A percentile compares a stretch with the other conserved stretches of the same genome.
phyloP scores from a whole-genome alignment of 345 rosid genomes.

The Citrus mangshanensis region DNA sequence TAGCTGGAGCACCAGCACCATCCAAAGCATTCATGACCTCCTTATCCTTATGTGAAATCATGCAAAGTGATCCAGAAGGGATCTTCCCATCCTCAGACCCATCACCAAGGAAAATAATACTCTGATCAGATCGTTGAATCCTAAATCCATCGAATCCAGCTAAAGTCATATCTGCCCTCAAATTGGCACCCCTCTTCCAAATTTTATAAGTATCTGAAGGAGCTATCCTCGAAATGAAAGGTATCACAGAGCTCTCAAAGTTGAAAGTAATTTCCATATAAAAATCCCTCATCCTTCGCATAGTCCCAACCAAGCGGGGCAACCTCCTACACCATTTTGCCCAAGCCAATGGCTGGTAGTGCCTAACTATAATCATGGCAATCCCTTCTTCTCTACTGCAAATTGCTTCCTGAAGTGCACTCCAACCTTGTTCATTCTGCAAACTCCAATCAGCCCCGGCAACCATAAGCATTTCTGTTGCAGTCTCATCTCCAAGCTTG shows the following conservation, averaged over 20 bases:
- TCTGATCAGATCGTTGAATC: conserved; percentile 91
- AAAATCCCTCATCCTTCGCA: conserved; percentile 90
- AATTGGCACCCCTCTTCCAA: conserved; percentile 91
- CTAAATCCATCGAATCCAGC: conserved; percentile 96
- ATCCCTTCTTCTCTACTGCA: conserved; percentile 72
- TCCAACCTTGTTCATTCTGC: conserved; percentile 96
- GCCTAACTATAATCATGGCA: conserved; percentile 77
- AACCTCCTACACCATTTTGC: conserved; percentile 96
- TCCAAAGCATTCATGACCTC: conserved; percentile 95
- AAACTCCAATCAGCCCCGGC: conserved; percentile 97
- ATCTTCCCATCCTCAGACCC: conserved; percentile 83
- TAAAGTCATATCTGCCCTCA: conserved; percentile 97
- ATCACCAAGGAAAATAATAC: conserved; percentile 89
- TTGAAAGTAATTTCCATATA: conserved; percentile 95
- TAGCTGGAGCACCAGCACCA: conserved; percentile 75
- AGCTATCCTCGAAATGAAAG: conserved; percentile 87
- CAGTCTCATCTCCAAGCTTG: conserved; percentile 70
- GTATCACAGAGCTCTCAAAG: conserved; percentile 92
- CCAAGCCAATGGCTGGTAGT: conserved; percentile 92
- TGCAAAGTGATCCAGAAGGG: conserved; percentile 75
- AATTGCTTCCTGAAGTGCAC: conserved; percentile 94
- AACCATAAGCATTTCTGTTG: conserved; percentile 87
- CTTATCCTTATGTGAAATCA: conserved; percentile 90
- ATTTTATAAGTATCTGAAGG: conserved; percentile 96
- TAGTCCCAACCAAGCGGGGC: conserved; percentile 79